Evolutionary conservation across 495 filamentous ascomycete species (phyloP), one percentile per base, ranked within the genome.

Genomic region (Aspergillus ostianus): DNA sequence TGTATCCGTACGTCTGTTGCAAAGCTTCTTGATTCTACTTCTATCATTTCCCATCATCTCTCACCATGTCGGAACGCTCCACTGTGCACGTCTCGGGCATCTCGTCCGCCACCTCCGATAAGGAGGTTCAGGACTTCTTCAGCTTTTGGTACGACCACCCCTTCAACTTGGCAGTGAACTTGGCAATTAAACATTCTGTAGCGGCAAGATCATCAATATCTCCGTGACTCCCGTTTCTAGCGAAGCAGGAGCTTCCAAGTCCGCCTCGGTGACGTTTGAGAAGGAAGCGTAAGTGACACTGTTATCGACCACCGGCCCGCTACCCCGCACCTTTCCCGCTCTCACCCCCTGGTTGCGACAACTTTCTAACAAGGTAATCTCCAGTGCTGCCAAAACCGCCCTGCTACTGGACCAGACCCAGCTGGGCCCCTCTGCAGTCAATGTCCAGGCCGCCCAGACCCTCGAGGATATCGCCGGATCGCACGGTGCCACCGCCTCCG

Each of bases 71-170:
- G 63, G 65, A 64, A 54, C 70, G 68, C 60, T 69, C 75, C 44
- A 81, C 80, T 18, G 79, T 84, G 23, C 79, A 84, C 64, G 81
- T 84, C 55, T 89, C 91, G 77, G 92, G 93, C 77, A 97, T 98
- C 77, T 83, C 88, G 61, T 68, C 80, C 57, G 68, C 85, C 62
- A 96, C 93, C 51, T 82, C 84, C 60, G 91, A 98, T 73, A 90
- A 93, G 77, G 91, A 98, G 74, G 84, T 98, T 61, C 86, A 85
- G 65, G 92, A 95, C 66, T 98, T 98, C 85, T 98, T 98, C 82
- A 94, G 89, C 77, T 98, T 98, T 86, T 98, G 94, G 91, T 94
- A 82, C 70, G 84, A 64, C 51, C 10, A 51, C 57, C 48, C 55
- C 51, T 17, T 48, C 13, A 53, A 19, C 27, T 23, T 20, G 27